Base-by-base conservation (phyloP, 2,329 filamentous ascomycete species). In the Hypoxylon sp. region DNA sequence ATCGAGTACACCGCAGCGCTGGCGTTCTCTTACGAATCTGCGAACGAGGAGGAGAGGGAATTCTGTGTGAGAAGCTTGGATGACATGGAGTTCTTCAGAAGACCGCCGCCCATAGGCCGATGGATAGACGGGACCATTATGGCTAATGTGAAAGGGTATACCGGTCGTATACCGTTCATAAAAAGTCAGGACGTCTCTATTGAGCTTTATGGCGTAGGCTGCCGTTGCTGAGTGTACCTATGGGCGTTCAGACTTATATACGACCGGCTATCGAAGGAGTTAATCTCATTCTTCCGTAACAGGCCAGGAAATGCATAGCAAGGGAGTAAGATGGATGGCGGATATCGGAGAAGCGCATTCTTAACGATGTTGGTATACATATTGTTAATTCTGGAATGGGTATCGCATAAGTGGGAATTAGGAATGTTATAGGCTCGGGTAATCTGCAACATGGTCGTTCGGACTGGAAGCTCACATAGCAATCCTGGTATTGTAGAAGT, bases 101-200 rank as follows among this genome's bases (percentile, higher is more conserved):
- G 71, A 26, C 73, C 72, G 16, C 70, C 73, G 16, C 71, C 72
- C 0, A 70, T 74, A 42, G 72, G 73, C 9, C 56, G 58, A 40
- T 74, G 73, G 72, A 61, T 68, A 32, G 72, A 74, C 7, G 67
- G 61, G 18, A 73, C 73, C 3, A 73, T 74, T 11, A 73, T 73
- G 71, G 72, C 73, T 24, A 74, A 74, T 20, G 70, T 71, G 2
- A 73, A 73, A 57, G 73, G 68, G 11, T 74, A 74, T 40, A 71
- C 72, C 1, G 72, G 73, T n/a, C 71, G 73, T 7, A 52, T 71
- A 7, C 71, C 68, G 7, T 74, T 74, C 42, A 63, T 74, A 1
- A 74, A 69, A 49, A 73, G 67, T 11, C 71, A 71, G 22, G 68
- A 75, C 22, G 26, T 70, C 20, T 71, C 52, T 36, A 64, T 75